These are phyloP conservation scores for Fusarium denticulatum DNA, from an alignment of 2,329 filamentous ascomycete species.

Conservation along the genomic window DNA sequence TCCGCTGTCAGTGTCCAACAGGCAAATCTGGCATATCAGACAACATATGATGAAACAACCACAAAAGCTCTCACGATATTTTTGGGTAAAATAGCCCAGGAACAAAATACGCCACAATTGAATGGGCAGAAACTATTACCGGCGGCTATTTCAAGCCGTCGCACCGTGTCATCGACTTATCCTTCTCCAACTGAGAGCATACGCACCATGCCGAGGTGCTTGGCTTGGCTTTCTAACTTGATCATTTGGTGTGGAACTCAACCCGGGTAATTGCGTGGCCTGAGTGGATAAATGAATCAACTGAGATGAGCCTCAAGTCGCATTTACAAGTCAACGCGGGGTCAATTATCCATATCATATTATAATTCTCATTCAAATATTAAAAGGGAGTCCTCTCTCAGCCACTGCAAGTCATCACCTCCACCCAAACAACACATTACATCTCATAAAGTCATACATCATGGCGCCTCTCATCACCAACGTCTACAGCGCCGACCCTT, in stretches of 20 bases:
- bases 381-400: constrained; percentile 2
- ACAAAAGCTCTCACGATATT: neutral
- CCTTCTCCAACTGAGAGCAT: neutral
- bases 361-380: constrained; percentile 2
- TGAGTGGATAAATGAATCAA: constrained; percentile 39
- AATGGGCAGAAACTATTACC: neutral
- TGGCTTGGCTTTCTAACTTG: neutral
- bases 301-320: constrained; percentile 21
- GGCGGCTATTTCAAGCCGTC: constrained; percentile 30
- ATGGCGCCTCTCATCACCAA: constrained; percentile 74
- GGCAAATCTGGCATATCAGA: neutral
- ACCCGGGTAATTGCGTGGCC: constrained; percentile 36
- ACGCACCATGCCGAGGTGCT: neutral
- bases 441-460: neutral
- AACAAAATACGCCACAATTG: neutral
- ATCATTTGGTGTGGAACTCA: constrained; percentile 22
- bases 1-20: neutral
- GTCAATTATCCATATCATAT: constrained; percentile 19
- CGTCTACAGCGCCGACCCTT: constrained; percentile 83
- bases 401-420: neutral
- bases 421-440: neutral
- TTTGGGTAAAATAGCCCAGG: neutral
- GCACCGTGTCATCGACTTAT: constrained; percentile 20
- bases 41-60: constrained; percentile 2
- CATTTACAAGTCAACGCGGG: constrained; percentile 28